A percentile compares a stretch with the other conserved stretches of the same genome.
Evolutionary conservation across 306 rosid species (phyloP).

Genomic region (Boehmeria nivea): DNA sequence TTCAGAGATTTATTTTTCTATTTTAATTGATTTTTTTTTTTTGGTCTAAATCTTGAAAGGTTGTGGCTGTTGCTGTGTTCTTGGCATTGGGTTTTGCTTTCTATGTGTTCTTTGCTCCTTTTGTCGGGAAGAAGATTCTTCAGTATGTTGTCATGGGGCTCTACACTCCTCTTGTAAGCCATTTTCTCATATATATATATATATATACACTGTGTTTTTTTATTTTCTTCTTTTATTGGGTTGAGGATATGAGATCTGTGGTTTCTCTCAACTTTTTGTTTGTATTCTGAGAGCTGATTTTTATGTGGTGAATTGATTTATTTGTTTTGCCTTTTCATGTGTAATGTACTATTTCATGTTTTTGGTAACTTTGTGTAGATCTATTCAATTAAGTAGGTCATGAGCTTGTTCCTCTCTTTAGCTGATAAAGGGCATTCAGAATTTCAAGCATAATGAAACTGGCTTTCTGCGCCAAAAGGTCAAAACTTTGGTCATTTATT

Average conservation of each 20-base stretch:
- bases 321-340: background rate
- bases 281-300: too few relatives aligned
- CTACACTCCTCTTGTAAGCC: constrained; percentile 85
- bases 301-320: too few relatives aligned
- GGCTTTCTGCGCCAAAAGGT: too few relatives aligned
- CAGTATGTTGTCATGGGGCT: constrained; percentile 81
- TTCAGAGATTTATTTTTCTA: background rate
- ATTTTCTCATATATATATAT: constrained; percentile 8
- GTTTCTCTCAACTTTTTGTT: constrained; percentile 19
- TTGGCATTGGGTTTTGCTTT: constrained; percentile 93
- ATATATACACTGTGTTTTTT: too few relatives aligned
- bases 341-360: background rate
- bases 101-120: constrained; percentile 96
- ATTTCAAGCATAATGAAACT: too few relatives aligned
- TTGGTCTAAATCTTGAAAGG: constrained; percentile 49
- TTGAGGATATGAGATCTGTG: constrained; percentile 69
- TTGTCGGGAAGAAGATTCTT: constrained; percentile 75
- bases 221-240: too few relatives aligned
- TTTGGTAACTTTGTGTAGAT: constrained; percentile 4
- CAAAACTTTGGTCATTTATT: too few relatives aligned
- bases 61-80: constrained; percentile 97
- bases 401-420: constrained; percentile 11
- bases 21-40: constrained; percentile 2
- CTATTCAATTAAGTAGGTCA: background rate
- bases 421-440: too few relatives aligned